Base-by-base conservation (phyloP, 2,329 filamentous ascomycete genomes). In the Colletotrichum siamense region DNA sequence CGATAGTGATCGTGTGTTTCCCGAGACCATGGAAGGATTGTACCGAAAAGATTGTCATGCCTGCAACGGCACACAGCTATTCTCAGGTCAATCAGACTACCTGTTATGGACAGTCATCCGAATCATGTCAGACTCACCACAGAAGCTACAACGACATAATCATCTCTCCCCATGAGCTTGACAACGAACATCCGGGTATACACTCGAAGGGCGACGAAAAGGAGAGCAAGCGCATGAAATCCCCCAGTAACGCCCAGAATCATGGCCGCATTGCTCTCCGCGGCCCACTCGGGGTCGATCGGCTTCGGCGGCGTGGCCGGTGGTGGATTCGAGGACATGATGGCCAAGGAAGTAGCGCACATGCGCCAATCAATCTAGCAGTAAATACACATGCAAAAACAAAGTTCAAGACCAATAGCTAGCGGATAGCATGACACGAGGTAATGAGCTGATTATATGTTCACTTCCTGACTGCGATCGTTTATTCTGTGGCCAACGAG, bases 1-100 rank as follows among this genome's bases (percentile, higher is more conserved):
- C 75, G 30, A 89, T 82, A 2, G 84, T 84, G 4, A 81, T 71
- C 8, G 82, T 79, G 77, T 90, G 88, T 65, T 82, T 84, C 13
- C 89, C 90, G 10, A 91, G 80, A 4, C 88, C 89, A 73, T 88
- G 81, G 6, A 85, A 79, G 4, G 83, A 82, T 78, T 89, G 86
- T 16, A 86, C 81, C 8, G 87, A 81, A 73, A 90, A 89, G 74
- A 80, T 79, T 13, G 79, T 77, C 77, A 78, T 81, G 18, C 82
- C 83, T 18, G 81, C 64, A 10, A 73, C 63, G 15, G 82, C 79
- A 59, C 81, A 82, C 6, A 81, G 30, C 82, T 84, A 67, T 26
- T 64, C 39, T 16, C 16, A 36, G 22, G 12, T 32, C 9, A 4
- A 44, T 24, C n/a, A 22, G 13, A 63, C 28, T 16, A 8, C 7